A percentile compares a stretch with the other conserved stretches of the same genome.
Evolutionary conservation across 768 basidiomycete species (phyloP).

Genomic region (Lanmaoa rubissima): DNA sequence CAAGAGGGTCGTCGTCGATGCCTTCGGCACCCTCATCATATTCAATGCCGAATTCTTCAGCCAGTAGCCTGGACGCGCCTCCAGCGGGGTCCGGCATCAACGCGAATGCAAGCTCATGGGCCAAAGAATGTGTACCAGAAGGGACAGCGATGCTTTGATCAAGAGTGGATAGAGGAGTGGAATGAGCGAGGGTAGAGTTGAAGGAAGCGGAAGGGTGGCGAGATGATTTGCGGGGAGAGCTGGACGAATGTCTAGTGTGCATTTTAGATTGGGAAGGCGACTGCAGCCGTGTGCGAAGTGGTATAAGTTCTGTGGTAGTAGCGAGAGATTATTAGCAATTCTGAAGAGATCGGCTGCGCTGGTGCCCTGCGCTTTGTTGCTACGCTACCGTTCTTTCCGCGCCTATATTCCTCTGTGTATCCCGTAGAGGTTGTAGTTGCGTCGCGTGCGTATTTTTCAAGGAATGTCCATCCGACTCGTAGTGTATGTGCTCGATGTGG

Average conservation of each 20-base stretch:
- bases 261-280: slow-evolving; percentile 11
- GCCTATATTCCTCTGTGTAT: slow-evolving; percentile 2
- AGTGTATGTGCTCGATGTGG: slow-evolving; percentile 7
- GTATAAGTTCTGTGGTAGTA: slow-evolving; percentile 12
- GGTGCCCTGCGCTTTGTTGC: slow-evolving; percentile 2
- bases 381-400: slow-evolving; percentile 3
- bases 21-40: slow-evolving; percentile 87
- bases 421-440: slow-evolving; percentile 2
- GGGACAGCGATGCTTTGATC: slow-evolving; percentile 31
- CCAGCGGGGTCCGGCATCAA: slow-evolving; percentile 84
- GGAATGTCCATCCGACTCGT: slow-evolving; percentile 28
- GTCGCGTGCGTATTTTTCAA: slow-evolving; percentile 18
- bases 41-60: slow-evolving; percentile 88
- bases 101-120: slow-evolving; percentile 84
- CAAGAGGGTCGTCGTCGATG: slow-evolving; percentile 45
- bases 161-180: slow-evolving; percentile 31
- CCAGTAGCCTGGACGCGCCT: slow-evolving; percentile 67
- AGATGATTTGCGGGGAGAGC: slow-evolving; percentile 29
- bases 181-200: slow-evolving; percentile 18
- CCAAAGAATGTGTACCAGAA: slow-evolving; percentile 58
- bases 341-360: slow-evolving; percentile 14
- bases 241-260: slow-evolving; percentile 29
- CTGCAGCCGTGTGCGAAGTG: slow-evolving; percentile 1
- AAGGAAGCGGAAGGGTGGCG: slow-evolving; percentile 29
- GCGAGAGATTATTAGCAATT: slow-evolving; percentile 6